These are phyloP conservation scores for Aspergillus uvarum DNA, from an alignment of 2,329 filamentous ascomycete genomes.

Conservation along the genomic window DNA sequence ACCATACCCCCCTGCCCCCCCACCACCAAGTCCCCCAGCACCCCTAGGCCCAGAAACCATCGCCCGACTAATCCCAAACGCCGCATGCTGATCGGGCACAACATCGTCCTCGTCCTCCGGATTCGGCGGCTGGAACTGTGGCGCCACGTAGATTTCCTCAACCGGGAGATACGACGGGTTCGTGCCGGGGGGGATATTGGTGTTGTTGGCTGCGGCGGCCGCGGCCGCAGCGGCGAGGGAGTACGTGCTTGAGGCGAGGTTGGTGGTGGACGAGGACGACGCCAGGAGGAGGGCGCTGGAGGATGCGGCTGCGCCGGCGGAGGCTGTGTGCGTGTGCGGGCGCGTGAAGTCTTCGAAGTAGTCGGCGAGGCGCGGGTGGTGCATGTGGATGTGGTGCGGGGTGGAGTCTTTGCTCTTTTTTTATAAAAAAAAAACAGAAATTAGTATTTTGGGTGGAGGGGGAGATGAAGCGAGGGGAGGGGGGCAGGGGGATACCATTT, in stretches of 20 bases:
- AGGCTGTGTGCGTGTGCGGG: constrained; percentile 37
- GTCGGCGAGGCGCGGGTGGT: constrained; percentile 49
- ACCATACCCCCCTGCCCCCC: constrained; percentile 16
- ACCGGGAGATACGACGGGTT: constrained; percentile 49
- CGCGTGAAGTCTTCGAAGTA: constrained; percentile 53
- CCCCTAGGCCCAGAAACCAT: constrained; percentile 44
- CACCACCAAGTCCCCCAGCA: constrained; percentile 23
- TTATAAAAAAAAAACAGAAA: no score
- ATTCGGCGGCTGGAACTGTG: constrained; percentile 62
- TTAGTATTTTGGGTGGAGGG: neutral
- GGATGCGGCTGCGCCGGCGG: constrained; percentile 1
- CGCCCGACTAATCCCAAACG: constrained; percentile 64
- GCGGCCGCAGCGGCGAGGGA: constrained; percentile 26
- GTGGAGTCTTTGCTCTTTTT: constrained; percentile 51
- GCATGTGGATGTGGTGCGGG: constrained; percentile 50
- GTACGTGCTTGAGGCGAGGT: constrained; percentile 15
- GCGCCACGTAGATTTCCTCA: constrained; percentile 62
- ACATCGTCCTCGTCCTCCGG: constrained; percentile 68
- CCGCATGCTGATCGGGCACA: constrained; percentile 66
- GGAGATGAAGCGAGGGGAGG: neutral
- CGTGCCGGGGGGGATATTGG: constrained; percentile 29
- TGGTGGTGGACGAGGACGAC: constrained; percentile 9
- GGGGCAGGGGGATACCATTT: constrained; percentile 23
- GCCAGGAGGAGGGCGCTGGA: constrained; percentile 4
- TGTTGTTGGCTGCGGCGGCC: constrained; percentile 27